Evolutionary conservation across 2,329 filamentous ascomycete genomes (phyloP).

Genomic region (Diaporthe citri): DNA sequence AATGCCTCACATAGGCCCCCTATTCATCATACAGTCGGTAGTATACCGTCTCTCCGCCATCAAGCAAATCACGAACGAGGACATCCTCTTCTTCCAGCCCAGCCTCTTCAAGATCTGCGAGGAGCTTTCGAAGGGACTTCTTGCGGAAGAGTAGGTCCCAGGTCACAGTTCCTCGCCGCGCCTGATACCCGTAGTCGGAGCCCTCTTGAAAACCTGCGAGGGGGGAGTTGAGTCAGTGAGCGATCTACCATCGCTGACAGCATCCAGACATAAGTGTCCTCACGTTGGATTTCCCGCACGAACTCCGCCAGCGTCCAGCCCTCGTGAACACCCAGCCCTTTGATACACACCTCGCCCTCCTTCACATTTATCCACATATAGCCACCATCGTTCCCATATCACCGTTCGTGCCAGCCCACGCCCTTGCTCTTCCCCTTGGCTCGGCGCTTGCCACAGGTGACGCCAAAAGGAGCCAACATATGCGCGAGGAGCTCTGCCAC

Average conservation of each 20-base stretch:
- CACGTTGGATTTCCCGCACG: background rate
- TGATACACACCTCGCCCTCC: background rate
- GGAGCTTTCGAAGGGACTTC: slow-evolving; percentile 7
- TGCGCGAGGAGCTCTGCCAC: background rate
- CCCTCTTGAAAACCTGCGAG: background rate
- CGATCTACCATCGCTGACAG: background rate
- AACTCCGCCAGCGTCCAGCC: background rate
- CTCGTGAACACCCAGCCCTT: slow-evolving; percentile 6
- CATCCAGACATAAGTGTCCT: background rate
- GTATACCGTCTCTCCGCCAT: slow-evolving; percentile 19
- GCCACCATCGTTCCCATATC: background rate
- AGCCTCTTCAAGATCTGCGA: background rate
- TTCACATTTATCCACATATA: slow-evolving; percentile 11
- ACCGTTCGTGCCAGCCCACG: background rate
- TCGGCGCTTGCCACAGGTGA: background rate
- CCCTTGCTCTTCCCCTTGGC: slow-evolving; percentile 4
- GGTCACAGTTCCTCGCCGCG: background rate
- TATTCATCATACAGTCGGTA: slow-evolving; percentile 1
- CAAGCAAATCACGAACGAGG: slow-evolving; percentile 21
- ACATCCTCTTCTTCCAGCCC: background rate
- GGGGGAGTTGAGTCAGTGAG: background rate
- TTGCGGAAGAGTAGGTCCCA: slow-evolving; percentile 28
- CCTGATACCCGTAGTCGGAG: background rate
- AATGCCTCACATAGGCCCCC: background rate
- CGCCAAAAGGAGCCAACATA: slow-evolving; percentile 7